Evolutionary conservation across 495 filamentous ascomycete species (phyloP).

Genomic region (Daldinia vernicosa): DNA sequence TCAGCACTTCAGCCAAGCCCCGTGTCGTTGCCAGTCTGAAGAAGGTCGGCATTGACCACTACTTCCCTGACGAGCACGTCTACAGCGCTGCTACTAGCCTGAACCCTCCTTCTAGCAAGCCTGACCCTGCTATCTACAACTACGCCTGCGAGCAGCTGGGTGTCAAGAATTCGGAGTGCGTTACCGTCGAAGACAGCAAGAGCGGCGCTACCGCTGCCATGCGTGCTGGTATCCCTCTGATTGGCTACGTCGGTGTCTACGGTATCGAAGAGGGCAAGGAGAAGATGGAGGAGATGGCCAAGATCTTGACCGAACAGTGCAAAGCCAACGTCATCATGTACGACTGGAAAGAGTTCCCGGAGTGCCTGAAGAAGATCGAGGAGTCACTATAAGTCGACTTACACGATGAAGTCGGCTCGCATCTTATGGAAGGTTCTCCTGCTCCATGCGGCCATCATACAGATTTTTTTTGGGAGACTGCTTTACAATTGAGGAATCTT

Average conservation of each 20-base stretch:
- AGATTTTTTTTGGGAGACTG: slow-evolving; percentile 12
- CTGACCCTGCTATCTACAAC: slow-evolving; percentile 91
- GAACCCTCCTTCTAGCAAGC: slow-evolving; percentile 83
- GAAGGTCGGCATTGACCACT: slow-evolving; percentile 82
- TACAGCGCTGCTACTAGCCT: slow-evolving; percentile 87
- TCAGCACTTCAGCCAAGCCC: slow-evolving; percentile 79
- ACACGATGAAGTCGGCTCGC: background rate
- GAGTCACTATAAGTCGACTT: slow-evolving; percentile 38
- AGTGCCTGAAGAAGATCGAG: slow-evolving; percentile 74
- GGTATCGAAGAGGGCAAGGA: slow-evolving; percentile 61
- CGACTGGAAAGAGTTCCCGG: slow-evolving; percentile 83
- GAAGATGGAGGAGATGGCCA: slow-evolving; percentile 76
- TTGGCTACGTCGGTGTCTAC: slow-evolving; percentile 91
- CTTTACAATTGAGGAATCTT: slow-evolving; percentile 9
- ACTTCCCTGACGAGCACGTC: slow-evolving; percentile 76
- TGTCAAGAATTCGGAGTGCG: slow-evolving; percentile 76
- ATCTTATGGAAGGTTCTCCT: slow-evolving; percentile 10
- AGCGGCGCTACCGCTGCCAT: slow-evolving; percentile 83
- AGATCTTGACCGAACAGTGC: slow-evolving; percentile 69
- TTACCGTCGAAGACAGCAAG: slow-evolving; percentile 91
- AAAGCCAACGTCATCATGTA: slow-evolving; percentile 82
- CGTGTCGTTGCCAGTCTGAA: slow-evolving; percentile 82
- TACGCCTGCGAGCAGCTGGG: slow-evolving; percentile 79
- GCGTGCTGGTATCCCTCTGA: slow-evolving; percentile 81
- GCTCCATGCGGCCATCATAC: slow-evolving; percentile 1